phyloP scores from a whole-genome alignment of 2,329 filamentous ascomycete species.

The Calonectria ilicicola region DNA sequence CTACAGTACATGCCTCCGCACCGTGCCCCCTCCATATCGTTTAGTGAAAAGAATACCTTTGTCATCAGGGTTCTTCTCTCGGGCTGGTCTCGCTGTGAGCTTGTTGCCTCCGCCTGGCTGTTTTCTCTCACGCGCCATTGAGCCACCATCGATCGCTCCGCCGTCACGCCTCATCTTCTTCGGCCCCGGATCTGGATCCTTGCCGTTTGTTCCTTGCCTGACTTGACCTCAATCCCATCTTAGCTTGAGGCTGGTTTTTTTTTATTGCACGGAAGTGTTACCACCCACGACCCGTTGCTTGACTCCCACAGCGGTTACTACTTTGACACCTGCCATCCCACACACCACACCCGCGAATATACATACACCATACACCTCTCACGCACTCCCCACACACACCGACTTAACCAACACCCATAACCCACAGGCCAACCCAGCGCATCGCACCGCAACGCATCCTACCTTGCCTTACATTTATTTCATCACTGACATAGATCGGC shows the following conservation, averaged over 20 bases:
- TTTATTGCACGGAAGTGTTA: not conserved
- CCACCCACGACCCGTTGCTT: slow-evolving; percentile 12
- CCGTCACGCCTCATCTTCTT: slow-evolving; percentile 31
- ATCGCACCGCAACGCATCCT: slow-evolving; percentile 16
- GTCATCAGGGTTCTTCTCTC: slow-evolving; percentile 21
- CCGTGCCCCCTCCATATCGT: not conserved
- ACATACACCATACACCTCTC: slow-evolving; percentile 41
- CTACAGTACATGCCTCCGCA: not conserved
- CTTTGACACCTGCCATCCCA: slow-evolving; percentile 31
- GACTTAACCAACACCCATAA: slow-evolving; percentile 31
- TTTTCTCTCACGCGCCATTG: slow-evolving; percentile 32
- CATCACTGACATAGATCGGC: slow-evolving; percentile 35
- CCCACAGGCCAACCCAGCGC: slow-evolving; percentile 29
- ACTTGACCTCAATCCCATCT: slow-evolving; percentile 12
- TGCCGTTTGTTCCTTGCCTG: slow-evolving; percentile 25
- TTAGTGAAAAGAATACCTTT: not conserved
- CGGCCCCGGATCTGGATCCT: slow-evolving; percentile 37
- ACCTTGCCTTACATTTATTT: slow-evolving; percentile 15
- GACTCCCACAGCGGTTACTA: slow-evolving; percentile 22
- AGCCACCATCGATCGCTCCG: slow-evolving; percentile 34
- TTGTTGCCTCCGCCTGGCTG: slow-evolving; percentile 18
- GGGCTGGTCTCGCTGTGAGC: slow-evolving; percentile 19
- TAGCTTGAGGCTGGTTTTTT: slow-evolving; percentile 12
- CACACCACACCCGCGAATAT: slow-evolving; percentile 33
- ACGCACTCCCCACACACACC: slow-evolving; percentile 34